These are phyloP conservation scores for Beauveria sp. DNA, from an alignment of 2,329 filamentous ascomycete genomes.

Conservation along the genomic window DNA sequence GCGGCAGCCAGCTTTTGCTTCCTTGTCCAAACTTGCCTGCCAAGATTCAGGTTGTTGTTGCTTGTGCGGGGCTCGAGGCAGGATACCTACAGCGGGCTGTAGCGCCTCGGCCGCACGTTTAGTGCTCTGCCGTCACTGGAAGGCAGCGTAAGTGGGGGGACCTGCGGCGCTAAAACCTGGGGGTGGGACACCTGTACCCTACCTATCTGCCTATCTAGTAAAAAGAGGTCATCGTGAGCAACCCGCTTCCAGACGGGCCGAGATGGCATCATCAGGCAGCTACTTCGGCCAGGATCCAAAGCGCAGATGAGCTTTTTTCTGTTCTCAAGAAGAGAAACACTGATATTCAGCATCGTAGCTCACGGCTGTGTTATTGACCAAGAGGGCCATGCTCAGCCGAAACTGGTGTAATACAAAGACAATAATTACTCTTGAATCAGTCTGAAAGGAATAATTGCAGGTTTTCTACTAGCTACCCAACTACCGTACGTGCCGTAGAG, in stretches of 20 bases:
- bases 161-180: constrained; percentile 14
- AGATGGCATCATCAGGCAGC: too few species aligned
- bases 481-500: background rate
- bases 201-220: background rate
- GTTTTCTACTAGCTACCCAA: too few species aligned
- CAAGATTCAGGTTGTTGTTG: background rate
- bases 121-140: background rate
- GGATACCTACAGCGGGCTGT: background rate
- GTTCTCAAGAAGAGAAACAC: too few species aligned
- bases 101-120: background rate
- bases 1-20: too few species aligned
- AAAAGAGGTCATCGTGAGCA: background rate
- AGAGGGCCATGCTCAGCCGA: too few species aligned
- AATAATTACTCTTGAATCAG: too few species aligned
- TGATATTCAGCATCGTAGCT: too few species aligned
- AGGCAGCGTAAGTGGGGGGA: background rate
- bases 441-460: too few species aligned
- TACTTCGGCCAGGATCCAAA: too few species aligned
- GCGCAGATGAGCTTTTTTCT: too few species aligned
- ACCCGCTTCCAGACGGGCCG: background rate
- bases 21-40: background rate
- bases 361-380: too few species aligned
- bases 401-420: background rate
- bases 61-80: background rate
- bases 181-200: constrained; percentile 10